phyloP scores from a whole-genome alignment of 2,329 filamentous ascomycete genomes.

The Diatrype stigma region DNA sequence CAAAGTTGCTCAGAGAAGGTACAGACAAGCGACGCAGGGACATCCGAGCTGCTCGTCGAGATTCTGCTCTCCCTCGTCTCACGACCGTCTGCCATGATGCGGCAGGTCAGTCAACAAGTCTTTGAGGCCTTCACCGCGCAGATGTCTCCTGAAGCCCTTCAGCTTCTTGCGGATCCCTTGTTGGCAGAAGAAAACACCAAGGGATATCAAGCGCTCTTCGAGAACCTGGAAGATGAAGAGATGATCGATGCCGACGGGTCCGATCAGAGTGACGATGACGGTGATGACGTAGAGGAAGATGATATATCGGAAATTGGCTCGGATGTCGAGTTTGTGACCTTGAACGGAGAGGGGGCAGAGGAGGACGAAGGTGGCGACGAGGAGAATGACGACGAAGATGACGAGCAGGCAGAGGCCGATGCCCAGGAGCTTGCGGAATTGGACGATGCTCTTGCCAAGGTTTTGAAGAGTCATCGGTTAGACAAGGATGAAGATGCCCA shows the following conservation, averaged over 20 bases:
- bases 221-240: slow-evolving; percentile 60
- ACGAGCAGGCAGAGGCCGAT: slow-evolving; percentile 32
- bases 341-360: slow-evolving; percentile 32
- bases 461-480: slow-evolving; percentile 67
- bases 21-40: slow-evolving; percentile 50
- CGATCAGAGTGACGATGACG: slow-evolving; percentile 37
- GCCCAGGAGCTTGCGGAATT: slow-evolving; percentile 48
- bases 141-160: slow-evolving; percentile 68
- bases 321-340: slow-evolving; percentile 37
- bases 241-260: slow-evolving; percentile 41
- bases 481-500: slow-evolving; percentile 56
- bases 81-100: slow-evolving; percentile 77
- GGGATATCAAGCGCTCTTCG: slow-evolving; percentile 84
- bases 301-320: slow-evolving; percentile 33
- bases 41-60: slow-evolving; percentile 74
- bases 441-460: slow-evolving; percentile 71
- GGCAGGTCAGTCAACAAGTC: slow-evolving; percentile 81
- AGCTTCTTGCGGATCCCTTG: slow-evolving; percentile 63
- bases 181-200: slow-evolving; percentile 73
- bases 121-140: slow-evolving; percentile 77
- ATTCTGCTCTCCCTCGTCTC: slow-evolving; percentile 87
- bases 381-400: slow-evolving; percentile 37
- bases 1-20: slow-evolving; percentile 68
- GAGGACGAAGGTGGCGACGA: slow-evolving; percentile 36
- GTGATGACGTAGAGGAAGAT: slow-evolving; percentile 36